Evolutionary conservation across 2,329 filamentous ascomycete species (phyloP).

Genomic region (Arachnopeziza araneosa): DNA sequence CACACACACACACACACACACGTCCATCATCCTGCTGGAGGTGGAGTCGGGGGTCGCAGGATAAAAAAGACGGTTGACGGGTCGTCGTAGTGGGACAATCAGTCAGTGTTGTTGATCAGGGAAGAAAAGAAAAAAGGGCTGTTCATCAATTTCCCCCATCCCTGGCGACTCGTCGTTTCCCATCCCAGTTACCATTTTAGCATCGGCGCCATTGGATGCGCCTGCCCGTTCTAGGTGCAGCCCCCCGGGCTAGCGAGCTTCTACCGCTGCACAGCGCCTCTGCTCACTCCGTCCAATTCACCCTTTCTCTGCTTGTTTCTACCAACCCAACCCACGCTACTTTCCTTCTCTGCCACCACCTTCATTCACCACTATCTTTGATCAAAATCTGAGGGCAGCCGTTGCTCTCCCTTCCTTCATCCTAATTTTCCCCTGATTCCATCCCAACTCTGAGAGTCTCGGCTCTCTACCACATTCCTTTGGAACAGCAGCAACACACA

Average conservation of each 20-base stretch:
- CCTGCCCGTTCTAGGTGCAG: background rate
- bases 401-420: slow-evolving; percentile 6
- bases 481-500: slow-evolving; percentile 29
- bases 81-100: too few species aligned
- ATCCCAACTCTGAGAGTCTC: slow-evolving; percentile 30
- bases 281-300: slow-evolving; percentile 3
- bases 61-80: background rate
- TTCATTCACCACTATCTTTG: slow-evolving; percentile 9
- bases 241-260: background rate
- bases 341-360: slow-evolving; percentile 6
- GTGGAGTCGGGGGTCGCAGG: too few species aligned
- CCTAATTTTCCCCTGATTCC: slow-evolving; percentile 23
- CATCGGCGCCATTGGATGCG: background rate
- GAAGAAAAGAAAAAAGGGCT: background rate
- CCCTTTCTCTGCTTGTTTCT: slow-evolving; percentile 2
- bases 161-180: background rate
- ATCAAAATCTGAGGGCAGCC: slow-evolving; percentile 13
- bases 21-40: background rate
- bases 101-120: too few species aligned
- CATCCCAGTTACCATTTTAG: background rate
- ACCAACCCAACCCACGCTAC: slow-evolving; percentile 2
- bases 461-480: slow-evolving; percentile 34
- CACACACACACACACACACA: too few species aligned
- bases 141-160: background rate
- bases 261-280: background rate